A percentile compares a stretch with the other conserved stretches of the same genome.
These are phyloP conservation scores for Pseudopithomyces chartarum DNA, from an alignment of 2,329 filamentous ascomycete genomes.

Conservation along the genomic window DNA sequence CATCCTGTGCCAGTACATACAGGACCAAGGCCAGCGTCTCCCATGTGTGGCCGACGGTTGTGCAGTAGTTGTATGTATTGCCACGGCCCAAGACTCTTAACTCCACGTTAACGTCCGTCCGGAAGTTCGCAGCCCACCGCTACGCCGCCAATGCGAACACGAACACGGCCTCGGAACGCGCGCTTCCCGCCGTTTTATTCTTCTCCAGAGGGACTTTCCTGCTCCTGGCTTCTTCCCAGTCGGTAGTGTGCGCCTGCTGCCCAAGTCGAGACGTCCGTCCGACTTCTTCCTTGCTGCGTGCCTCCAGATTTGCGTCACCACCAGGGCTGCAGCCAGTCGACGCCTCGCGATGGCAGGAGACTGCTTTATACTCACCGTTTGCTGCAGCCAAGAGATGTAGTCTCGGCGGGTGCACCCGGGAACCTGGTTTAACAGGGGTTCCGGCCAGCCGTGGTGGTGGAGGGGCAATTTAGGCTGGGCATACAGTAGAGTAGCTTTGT, in stretches of 20 bases:
- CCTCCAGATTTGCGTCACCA: background rate
- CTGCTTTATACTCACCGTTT: constrained; percentile 4
- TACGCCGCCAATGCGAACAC: too few relatives aligned
- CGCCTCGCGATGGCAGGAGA: background rate
- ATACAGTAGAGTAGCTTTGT: background rate
- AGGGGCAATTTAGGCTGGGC: constrained; percentile 6
- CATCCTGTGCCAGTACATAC: background rate
- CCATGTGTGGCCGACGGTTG: too few relatives aligned
- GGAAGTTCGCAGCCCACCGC: too few relatives aligned
- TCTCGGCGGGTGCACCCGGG: background rate
- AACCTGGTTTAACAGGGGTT: constrained; percentile 14
- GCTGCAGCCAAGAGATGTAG: constrained; percentile 3
- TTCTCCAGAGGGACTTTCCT: background rate
- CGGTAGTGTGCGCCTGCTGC: background rate
- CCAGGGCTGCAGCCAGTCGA: background rate
- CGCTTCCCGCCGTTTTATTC: background rate
- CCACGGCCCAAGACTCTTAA: background rate
- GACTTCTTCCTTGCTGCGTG: background rate
- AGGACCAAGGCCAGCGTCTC: too few relatives aligned
- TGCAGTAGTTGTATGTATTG: too few relatives aligned
- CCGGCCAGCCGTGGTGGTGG: background rate
- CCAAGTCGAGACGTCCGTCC: background rate
- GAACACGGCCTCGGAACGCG: background rate
- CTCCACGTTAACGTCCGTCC: background rate
- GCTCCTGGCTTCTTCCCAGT: too few relatives aligned